Percentiles rank a stretch among this genome's conserved stretches.
phyloP scores from a whole-genome alignment of 2,329 filamentous ascomycete genomes.

The Mycosphaerella sp. region DNA sequence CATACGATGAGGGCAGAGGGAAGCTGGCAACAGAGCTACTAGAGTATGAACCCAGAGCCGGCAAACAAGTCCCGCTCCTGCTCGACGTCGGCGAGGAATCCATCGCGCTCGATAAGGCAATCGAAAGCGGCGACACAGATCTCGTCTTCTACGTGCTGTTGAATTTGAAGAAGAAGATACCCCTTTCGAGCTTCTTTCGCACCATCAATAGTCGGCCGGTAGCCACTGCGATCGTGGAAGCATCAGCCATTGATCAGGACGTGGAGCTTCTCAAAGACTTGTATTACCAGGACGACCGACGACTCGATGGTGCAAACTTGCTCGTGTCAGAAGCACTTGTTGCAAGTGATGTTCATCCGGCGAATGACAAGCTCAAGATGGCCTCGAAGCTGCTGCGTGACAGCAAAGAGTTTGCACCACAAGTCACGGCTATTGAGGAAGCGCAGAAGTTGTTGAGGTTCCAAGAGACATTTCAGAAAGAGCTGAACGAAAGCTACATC shows the following conservation, averaged over 20 bases:
- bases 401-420: conserved; percentile 69
- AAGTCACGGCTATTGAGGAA: conserved; percentile 71
- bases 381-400: conserved; percentile 78
- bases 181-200: conserved; percentile 85
- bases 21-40: conserved; percentile 85
- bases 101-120: conserved; percentile 89
- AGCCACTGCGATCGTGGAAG: conserved; percentile 83
- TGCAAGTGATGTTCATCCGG: conserved; percentile 61
- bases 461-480: conserved; percentile 80
- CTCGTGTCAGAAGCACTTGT: conserved; percentile 76
- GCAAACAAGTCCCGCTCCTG: conserved; percentile 90
- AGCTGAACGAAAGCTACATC: conserved; percentile 61
- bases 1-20: conserved; percentile 85
- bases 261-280: conserved; percentile 81
- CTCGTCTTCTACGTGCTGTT: conserved; percentile 84
- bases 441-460: conserved; percentile 71
- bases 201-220: conserved; percentile 78
- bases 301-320: conserved; percentile 79
- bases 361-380: conserved; percentile 80
- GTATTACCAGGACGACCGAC: conserved; percentile 93
- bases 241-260: conserved; percentile 72
- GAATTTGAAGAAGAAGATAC: conserved; percentile 81
- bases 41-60: conserved; percentile 88
- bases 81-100: conserved; percentile 95
- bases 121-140: conserved; percentile 92